phyloP scores from a whole-genome alignment of 352 stramenopile genomes.

The Phytophthora macrochlamydospora region DNA sequence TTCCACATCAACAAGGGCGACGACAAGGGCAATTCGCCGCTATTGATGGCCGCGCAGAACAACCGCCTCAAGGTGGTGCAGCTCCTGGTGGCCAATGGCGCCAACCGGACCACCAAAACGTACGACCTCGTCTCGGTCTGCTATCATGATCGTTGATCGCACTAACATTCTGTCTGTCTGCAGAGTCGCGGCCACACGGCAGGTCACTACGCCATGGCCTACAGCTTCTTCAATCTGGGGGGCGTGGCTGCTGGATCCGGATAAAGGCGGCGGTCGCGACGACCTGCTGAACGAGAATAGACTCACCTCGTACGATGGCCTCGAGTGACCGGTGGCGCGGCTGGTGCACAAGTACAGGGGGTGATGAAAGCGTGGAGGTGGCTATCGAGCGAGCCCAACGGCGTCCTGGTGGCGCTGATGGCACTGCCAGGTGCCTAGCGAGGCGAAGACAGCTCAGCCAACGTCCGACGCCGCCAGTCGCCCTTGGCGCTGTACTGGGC shows the following conservation, averaged over 20 bases:
- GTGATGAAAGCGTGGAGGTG: constrained; percentile 23
- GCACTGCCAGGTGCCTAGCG: constrained; percentile 24
- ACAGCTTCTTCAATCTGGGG: constrained; percentile 91
- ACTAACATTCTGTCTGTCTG: constrained; percentile 10
- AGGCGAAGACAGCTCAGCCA: neutral
- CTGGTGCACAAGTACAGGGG: constrained; percentile 14
- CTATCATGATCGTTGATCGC: too few relatives aligned
- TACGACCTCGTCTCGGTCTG: constrained; percentile 19
- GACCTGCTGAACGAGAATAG: constrained; percentile 92
- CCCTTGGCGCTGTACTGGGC: constrained; percentile 38
- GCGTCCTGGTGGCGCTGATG: constrained; percentile 30
- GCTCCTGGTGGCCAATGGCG: constrained; percentile 89
- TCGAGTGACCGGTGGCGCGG: constrained; percentile 33
- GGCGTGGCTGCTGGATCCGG: constrained; percentile 89
- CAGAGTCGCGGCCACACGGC: constrained; percentile 90
- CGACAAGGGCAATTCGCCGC: constrained; percentile 90
- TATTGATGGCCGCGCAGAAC: constrained; percentile 90
- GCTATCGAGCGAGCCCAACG: constrained; percentile 33
- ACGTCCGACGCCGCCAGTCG: constrained; percentile 15
- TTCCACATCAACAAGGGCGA: constrained; percentile 92
- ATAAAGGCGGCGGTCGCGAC: constrained; percentile 85
- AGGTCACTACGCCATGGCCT: constrained; percentile 93
- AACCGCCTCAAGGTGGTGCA: constrained; percentile 89
- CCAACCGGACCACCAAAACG: constrained; percentile 93
- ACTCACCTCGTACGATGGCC: constrained; percentile 93